Percentiles rank a stretch among this genome's conserved stretches.
These are phyloP conservation scores for Candida gorgasii DNA, from an alignment of 805 yeast species.

Conservation along the genomic window DNA sequence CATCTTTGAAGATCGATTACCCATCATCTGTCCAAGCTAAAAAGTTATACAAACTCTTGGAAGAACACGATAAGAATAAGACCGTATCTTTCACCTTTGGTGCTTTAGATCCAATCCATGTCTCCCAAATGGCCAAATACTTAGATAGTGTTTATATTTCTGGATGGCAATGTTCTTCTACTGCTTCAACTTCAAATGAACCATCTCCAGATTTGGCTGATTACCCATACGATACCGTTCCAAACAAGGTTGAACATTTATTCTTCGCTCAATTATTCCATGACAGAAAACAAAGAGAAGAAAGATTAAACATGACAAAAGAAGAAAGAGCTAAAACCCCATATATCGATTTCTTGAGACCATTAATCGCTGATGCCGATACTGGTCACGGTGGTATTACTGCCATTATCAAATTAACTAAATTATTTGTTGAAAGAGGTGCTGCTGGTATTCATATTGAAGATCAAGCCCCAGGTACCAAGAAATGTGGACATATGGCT, in stretches of 20 bases:
- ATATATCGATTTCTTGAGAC: conserved; percentile 85
- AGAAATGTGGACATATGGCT: conserved; percentile 99
- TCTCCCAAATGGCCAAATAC: conserved; percentile 95
- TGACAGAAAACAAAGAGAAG: conserved; percentile 94
- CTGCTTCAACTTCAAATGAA: conserved; percentile 96
- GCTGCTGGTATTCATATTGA: conserved; percentile 99
- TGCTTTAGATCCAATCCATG: conserved; percentile 94
- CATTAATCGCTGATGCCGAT: conserved; percentile 96
- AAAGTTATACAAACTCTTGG: conserved; percentile 70
- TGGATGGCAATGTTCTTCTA: conserved; percentile 99
- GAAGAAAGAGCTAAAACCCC: conserved; percentile 69
- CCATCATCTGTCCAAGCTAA: conserved; percentile 81
- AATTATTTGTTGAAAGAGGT: conserved; percentile 95
- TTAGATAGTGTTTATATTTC: conserved; percentile 90
- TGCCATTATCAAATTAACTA: conserved; percentile 92
- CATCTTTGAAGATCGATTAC: conserved; percentile 69
- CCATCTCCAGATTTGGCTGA: conserved; percentile 99
- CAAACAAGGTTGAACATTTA: conserved; percentile 95
- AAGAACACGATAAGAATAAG: conserved; percentile 69
- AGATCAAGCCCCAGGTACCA: conserved; percentile 98
- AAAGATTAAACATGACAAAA: conserved; percentile 60
- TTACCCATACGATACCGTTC: conserved; percentile 98
- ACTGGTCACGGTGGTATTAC: conserved; percentile 99
- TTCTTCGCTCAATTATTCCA: conserved; percentile 97
- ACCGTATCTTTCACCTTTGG: conserved; percentile 90